phyloP scores from a whole-genome alignment of 306 rosid species.

The Casuarina glauca region DNA sequence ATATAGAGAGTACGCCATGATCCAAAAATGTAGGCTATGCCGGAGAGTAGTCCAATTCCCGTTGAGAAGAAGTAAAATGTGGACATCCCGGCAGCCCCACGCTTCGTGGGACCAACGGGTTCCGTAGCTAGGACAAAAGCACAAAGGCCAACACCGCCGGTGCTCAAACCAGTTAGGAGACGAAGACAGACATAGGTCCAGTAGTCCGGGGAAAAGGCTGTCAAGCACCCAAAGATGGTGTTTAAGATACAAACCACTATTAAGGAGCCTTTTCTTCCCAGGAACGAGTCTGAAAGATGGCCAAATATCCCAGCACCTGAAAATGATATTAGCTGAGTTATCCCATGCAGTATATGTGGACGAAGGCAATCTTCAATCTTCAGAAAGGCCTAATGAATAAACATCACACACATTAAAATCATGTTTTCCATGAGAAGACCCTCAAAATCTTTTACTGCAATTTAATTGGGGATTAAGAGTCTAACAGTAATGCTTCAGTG shows the following conservation, averaged over 20 bases:
- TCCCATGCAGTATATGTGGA: neutral
- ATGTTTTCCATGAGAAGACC: too few relatives aligned
- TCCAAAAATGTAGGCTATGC: slow-evolving; percentile 57
- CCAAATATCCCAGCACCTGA: slow-evolving; percentile 95
- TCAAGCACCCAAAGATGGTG: slow-evolving; percentile 69
- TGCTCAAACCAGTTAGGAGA: slow-evolving; percentile 78
- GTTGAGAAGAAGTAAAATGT: slow-evolving; percentile 91
- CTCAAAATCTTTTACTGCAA: too few relatives aligned
- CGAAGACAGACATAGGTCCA: slow-evolving; percentile 61
- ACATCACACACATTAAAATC: too few relatives aligned
- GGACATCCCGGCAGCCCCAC: slow-evolving; percentile 78
- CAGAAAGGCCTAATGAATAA: too few relatives aligned
- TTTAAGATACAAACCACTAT: slow-evolving; percentile 67
- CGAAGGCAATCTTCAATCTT: too few relatives aligned
- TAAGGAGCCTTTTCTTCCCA: slow-evolving; percentile 87
- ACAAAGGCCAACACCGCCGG: slow-evolving; percentile 84
- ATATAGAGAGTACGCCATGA: slow-evolving; percentile 78
- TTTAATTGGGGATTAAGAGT: too few relatives aligned
- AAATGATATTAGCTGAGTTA: neutral
- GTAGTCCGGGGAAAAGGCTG: slow-evolving; percentile 68
- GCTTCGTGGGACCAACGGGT: slow-evolving; percentile 71
- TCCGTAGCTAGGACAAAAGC: slow-evolving; percentile 85
- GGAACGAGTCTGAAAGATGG: slow-evolving; percentile 75
- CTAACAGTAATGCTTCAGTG: too few relatives aligned
- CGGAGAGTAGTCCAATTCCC: slow-evolving; percentile 71